These are phyloP conservation scores for Sinapis alba DNA, from an alignment of 441 rosid species.

Conservation along the genomic window DNA sequence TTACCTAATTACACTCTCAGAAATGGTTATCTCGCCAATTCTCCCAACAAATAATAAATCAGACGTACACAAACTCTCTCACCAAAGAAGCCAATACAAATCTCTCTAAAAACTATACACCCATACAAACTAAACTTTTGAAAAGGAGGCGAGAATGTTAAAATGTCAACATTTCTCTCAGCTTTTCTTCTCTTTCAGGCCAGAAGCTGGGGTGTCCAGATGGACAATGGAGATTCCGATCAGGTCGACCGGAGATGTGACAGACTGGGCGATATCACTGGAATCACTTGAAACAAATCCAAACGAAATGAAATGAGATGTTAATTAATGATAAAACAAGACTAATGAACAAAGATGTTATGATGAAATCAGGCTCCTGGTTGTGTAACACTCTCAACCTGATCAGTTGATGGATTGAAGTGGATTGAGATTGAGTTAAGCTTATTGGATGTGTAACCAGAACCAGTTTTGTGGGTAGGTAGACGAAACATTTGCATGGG, in stretches of 20 bases:
- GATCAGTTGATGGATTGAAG: no score
- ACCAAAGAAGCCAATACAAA: constrained; percentile 17
- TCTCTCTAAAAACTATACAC: constrained; percentile 28
- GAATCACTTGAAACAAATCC: not conserved
- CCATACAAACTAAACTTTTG: constrained; percentile 20
- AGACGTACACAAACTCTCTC: constrained; percentile 16
- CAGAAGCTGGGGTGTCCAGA: not conserved
- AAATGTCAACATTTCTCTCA: constrained; percentile 35
- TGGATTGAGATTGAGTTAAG: no score
- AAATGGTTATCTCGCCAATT: no score
- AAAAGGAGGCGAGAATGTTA: constrained; percentile 11
- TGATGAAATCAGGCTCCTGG: no score
- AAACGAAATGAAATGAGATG: no score
- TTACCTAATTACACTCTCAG: no score
- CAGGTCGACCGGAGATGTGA: not conserved
- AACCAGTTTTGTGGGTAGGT: no score
- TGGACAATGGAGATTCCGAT: not conserved
- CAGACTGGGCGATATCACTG: not conserved
- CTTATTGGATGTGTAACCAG: no score
- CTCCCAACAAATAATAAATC: constrained; percentile 31
- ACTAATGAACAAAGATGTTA: no score
- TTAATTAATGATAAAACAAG: no score
- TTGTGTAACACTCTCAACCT: no score
- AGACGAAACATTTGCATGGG: no score
- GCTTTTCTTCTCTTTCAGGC: constrained; percentile 20